Base-by-base conservation (phyloP, 768 basidiomycete species). In the Mycena chlorophos region DNA sequence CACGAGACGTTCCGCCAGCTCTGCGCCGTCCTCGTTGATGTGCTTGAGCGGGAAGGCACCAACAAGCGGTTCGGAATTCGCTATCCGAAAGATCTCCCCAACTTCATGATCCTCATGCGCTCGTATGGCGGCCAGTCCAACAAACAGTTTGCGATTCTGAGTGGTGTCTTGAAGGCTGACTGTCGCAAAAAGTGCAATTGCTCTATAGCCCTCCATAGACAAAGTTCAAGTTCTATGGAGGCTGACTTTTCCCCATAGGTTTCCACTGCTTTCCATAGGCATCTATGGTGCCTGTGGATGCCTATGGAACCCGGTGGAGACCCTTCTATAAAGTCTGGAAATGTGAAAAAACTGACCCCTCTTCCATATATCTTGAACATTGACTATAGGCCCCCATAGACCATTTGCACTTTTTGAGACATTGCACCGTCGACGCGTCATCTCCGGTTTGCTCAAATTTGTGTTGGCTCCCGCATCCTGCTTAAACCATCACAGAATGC, bases 81-180 rank as follows among this genome's bases (percentile, higher is more conserved):
- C 2, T 58, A 61, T 16, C 55, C 51, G 5, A 20, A 37, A 27
- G 39, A 58, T 28, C 57, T 53, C 10, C 52, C 59, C n/a, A 63
- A 63, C 17, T 65, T 65, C 31, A 59, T 61, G 60, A 62, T 55
- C 5, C 49, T 62, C 4, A n/a, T 65, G 38, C 42, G 57, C 3
- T 60, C 56, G 8, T 54, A 63, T 40, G 64, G 64, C 1, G 53
- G 48, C 13, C 28, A 63, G 3, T 63, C 60, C 0, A 51, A 52
- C 13, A 54, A 45, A 30, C 64, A 65, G 37, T 65, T 61, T 31
- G 37, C 45, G 1, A 59, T 65, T 6, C 16, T 65, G 2, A 31
- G 38, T 2, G 43, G 49, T 3, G 17, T 60, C 27, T 28, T 29
- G 23, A 17, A 22, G 2, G 13, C 17, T 10, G 22, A 17, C 10